Percentiles rank a stretch among this genome's conserved stretches.
Evolutionary conservation across 257 asterid species (phyloP).

Genomic region (Cynanchum wilfordii): DNA sequence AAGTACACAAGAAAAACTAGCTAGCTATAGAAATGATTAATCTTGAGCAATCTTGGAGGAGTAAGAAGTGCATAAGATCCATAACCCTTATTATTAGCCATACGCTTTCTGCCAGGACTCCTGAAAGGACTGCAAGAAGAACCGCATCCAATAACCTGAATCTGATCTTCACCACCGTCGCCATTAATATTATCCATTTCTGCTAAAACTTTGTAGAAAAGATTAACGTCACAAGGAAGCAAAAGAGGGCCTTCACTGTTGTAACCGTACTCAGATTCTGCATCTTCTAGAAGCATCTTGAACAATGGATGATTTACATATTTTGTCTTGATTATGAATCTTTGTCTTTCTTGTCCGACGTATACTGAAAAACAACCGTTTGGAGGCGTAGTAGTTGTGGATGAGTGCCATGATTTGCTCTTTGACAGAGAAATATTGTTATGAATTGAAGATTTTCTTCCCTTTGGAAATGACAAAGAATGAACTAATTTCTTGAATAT

Average conservation of each 20-base stretch:
- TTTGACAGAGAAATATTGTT: neutral
- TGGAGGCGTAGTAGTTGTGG: constrained; percentile 11
- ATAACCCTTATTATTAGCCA: constrained; percentile 9
- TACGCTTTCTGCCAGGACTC: no score
- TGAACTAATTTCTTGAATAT: constrained; percentile 13
- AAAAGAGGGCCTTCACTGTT: constrained; percentile 43
- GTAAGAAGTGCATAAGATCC: constrained; percentile 16
- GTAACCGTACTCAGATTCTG: constrained; percentile 61
- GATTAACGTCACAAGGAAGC: constrained; percentile 56
- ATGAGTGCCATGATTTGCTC: constrained; percentile 25
- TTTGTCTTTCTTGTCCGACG: constrained; percentile 48
- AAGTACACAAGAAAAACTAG: no score
- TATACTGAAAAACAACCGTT: constrained; percentile 57
- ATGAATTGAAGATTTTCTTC: neutral
- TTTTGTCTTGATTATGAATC: constrained; percentile 43
- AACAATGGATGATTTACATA: constrained; percentile 54
- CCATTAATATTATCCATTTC: constrained; percentile 33
- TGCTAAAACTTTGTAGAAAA: constrained; percentile 40
- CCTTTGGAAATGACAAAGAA: constrained; percentile 11
- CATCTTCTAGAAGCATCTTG: constrained; percentile 63
- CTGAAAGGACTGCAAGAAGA: constrained; percentile 26
- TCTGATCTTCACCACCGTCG: neutral
- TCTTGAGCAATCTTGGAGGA: constrained; percentile 16
- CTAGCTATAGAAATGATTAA: constrained; percentile 3
- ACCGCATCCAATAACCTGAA: neutral